These are phyloP conservation scores for Penicillium sp. DNA, from an alignment of 2,329 filamentous ascomycete species.

Conservation along the genomic window DNA sequence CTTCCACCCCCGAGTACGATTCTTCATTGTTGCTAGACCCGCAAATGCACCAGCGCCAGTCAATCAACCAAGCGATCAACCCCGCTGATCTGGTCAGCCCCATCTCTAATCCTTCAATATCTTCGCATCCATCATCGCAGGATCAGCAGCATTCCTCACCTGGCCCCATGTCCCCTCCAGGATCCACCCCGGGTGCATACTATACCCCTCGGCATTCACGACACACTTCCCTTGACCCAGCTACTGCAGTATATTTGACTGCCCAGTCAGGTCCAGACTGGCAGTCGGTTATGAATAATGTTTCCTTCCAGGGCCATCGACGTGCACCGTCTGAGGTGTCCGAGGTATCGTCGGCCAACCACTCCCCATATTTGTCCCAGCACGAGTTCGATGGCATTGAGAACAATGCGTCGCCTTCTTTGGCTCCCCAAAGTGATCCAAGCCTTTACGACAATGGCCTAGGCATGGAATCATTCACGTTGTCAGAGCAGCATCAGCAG, in stretches of 20 bases:
- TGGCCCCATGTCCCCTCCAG: constrained; percentile 55
- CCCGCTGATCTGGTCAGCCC: constrained; percentile 48
- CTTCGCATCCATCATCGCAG: constrained; percentile 57
- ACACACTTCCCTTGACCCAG: constrained; percentile 60
- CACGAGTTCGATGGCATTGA: constrained; percentile 75
- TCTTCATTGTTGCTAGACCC: constrained; percentile 42
- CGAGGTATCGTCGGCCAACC: constrained; percentile 80
- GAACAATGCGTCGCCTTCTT: constrained; percentile 73
- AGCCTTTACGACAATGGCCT: constrained; percentile 74
- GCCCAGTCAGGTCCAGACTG: constrained; percentile 55
- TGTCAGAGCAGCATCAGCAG: constrained; percentile 62
- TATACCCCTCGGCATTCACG: constrained; percentile 57
- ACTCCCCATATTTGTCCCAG: constrained; percentile 76
- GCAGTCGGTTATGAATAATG: constrained; percentile 54
- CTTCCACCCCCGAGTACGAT: constrained; percentile 35
- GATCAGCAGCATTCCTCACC: constrained; percentile 53
- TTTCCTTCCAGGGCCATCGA: constrained; percentile 74
- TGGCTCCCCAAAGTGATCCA: constrained; percentile 68
- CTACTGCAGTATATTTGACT: constrained; percentile 57
- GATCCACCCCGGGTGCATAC: constrained; percentile 52
- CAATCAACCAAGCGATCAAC: constrained; percentile 45
- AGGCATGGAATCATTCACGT: constrained; percentile 73
- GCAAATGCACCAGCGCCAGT: constrained; percentile 37
- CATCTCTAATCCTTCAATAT: constrained; percentile 52
- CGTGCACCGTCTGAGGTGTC: constrained; percentile 87